Base-by-base conservation (phyloP, 1,284 basidiomycete genomes). In the Leucoagaricus sp. region DNA sequence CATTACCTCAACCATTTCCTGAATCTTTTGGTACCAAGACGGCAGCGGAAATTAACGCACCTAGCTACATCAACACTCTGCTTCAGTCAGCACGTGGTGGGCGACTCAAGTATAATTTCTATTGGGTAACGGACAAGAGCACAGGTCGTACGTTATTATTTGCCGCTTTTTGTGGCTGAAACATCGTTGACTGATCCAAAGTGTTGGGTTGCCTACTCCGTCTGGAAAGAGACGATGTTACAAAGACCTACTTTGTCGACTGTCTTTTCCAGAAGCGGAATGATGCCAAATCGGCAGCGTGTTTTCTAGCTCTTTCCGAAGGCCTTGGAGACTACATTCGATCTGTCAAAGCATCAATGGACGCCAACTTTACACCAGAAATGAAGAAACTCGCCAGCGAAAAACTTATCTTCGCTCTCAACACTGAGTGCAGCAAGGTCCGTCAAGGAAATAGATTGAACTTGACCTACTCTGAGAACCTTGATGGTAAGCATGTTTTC, bases 281-380 rank as follows among this genome's bases (percentile, higher is more conserved):
- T 0, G 86, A 88, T 53, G 86, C 86, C 13, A 87, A 85, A 66
- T 73, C 76, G 0, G 87, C 86, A 0, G 87, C 81, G 2, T 83
- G 79, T 60, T 67, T 89, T 21, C 71, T 80, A 17, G 86, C 86
- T 0, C 80, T 89, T 65, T 82, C 83, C 2, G 76, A 82, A 59
- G 82, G 82, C 4, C 71, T 84, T 4, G 82, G 80, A 3, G 66
- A 75, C n/a, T 83, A 83, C 61, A 79, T 86, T 47, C 80, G 79
- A 15, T 63, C 67, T 3, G 64, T 84, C 50, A 67, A 69, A 15
- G 68, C 69, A 9, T 72, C 70, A 23, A 62, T 77, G 9, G 79
- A 84, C 38, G 67, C 69, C 31, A 79, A 74, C 49, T 61, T 86
- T 28, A 72, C 83, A 0, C 59, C 72, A 2, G 66, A 69, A 8